Evolutionary conservation across 495 filamentous ascomycete genomes (phyloP).

Genomic region (Talaromyces borbonicus): DNA sequence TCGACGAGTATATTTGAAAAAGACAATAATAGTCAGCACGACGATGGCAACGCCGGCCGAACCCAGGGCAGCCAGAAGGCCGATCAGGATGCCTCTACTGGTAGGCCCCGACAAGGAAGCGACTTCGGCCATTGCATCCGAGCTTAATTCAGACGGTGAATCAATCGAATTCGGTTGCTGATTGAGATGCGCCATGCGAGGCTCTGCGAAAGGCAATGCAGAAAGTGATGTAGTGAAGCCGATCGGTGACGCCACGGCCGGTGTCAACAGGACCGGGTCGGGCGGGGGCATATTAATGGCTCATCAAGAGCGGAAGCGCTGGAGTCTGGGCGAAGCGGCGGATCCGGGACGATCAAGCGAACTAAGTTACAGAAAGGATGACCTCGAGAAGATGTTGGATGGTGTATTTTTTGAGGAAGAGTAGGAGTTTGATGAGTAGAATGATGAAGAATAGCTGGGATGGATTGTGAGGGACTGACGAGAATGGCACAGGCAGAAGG

Average conservation of each 20-base stretch:
- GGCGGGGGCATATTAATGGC: slow-evolving; percentile 9
- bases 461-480: too few relatives aligned
- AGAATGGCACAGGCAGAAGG: slow-evolving; percentile 5
- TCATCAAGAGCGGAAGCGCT: slow-evolving; percentile 4
- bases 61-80: slow-evolving; percentile 92
- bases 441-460: neutral
- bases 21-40: slow-evolving; percentile 79
- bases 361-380: neutral
- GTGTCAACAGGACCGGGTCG: slow-evolving; percentile 5
- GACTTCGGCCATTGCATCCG: slow-evolving; percentile 6
- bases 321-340: neutral
- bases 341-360: too few relatives aligned
- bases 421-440: neutral
- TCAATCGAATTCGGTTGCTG: neutral
- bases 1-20: slow-evolving; percentile 80
- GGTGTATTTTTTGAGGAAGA: neutral
- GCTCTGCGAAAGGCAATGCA: slow-evolving; percentile 8
- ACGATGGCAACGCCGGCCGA: slow-evolving; percentile 75
- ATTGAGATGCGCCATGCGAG: slow-evolving; percentile 16
- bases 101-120: slow-evolving; percentile 36
- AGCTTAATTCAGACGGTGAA: neutral
- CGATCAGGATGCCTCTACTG: slow-evolving; percentile 83
- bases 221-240: slow-evolving; percentile 11
- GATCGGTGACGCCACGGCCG: slow-evolving; percentile 23
- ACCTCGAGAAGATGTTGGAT: neutral